These are phyloP conservation scores for Talaromyces sp. DNA, from an alignment of 2,329 filamentous ascomycete species.

Conservation along the genomic window DNA sequence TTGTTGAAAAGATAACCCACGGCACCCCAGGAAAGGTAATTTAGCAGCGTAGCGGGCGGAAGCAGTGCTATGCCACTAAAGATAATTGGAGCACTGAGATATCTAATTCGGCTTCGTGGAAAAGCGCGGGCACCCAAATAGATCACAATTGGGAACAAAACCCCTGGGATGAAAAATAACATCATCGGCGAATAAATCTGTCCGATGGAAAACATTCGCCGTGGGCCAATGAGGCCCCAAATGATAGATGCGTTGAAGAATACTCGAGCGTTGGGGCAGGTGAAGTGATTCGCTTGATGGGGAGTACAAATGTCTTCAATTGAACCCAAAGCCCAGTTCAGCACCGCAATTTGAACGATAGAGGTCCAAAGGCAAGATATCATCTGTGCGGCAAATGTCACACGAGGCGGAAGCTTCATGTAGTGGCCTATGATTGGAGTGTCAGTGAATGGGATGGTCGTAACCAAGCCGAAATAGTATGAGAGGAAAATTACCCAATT, in stretches of 20 bases:
- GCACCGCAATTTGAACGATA: constrained; percentile 51
- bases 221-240: constrained; percentile 73
- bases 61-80: constrained; percentile 66
- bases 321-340: constrained; percentile 51
- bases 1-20: constrained; percentile 71
- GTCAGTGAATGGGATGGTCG: background rate
- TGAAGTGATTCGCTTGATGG: constrained; percentile 61
- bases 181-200: constrained; percentile 66
- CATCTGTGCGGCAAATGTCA: constrained; percentile 57
- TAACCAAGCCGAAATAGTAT: background rate
- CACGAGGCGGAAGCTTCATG: constrained; percentile 59
- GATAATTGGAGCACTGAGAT: constrained; percentile 69
- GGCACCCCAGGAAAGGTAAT: constrained; percentile 70
- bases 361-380: constrained; percentile 54
- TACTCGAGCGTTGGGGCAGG: constrained; percentile 59
- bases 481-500: constrained; percentile 49
- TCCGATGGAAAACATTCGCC: constrained; percentile 67
- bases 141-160: constrained; percentile 63
- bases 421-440: constrained; percentile 57
- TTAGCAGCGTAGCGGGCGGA: constrained; percentile 71
- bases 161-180: constrained; percentile 73
- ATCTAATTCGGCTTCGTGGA: constrained; percentile 64
- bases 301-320: constrained; percentile 68
- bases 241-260: constrained; percentile 72
- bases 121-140: constrained; percentile 64